phyloP scores from a whole-genome alignment of 2,329 filamentous ascomycete genomes.

The Zasmidium cellare region DNA sequence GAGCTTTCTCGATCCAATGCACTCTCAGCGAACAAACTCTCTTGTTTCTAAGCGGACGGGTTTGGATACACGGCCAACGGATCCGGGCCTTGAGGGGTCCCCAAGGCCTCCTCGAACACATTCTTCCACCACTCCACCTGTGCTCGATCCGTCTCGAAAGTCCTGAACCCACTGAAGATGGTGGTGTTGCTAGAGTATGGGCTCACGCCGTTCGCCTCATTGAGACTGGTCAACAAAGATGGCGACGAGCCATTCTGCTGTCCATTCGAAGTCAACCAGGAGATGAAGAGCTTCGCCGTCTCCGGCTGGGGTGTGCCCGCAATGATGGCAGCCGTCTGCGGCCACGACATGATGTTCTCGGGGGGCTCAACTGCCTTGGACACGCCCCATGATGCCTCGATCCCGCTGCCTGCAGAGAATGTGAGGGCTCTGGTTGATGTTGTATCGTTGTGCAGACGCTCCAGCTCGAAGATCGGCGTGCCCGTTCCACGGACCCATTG shows the following conservation, averaged over 20 bases:
- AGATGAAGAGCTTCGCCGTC: slow-evolving; percentile 50
- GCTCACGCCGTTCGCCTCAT: slow-evolving; percentile 11
- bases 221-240: slow-evolving; percentile 7
- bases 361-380: slow-evolving; percentile 10
- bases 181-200: slow-evolving; percentile 12
- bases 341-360: slow-evolving; percentile 48
- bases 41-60: neutral
- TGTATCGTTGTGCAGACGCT: slow-evolving; percentile 13
- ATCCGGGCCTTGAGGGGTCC: slow-evolving; percentile 17
- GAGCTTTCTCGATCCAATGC: too few species aligned
- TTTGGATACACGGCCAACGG: slow-evolving; percentile 19
- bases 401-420: slow-evolving; percentile 13
- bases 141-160: slow-evolving; percentile 15
- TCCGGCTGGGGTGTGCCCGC: slow-evolving; percentile 48
- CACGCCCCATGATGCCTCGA: slow-evolving; percentile 1
- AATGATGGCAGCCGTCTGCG: slow-evolving; percentile 49
- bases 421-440: slow-evolving; percentile 17
- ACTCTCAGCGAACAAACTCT: neutral
- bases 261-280: slow-evolving; percentile 30
- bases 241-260: slow-evolving; percentile 9
- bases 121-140: slow-evolving; percentile 25
- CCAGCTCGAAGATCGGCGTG: slow-evolving; percentile 40
- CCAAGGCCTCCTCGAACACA: slow-evolving; percentile 22
- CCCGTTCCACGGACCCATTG: slow-evolving; percentile 54
- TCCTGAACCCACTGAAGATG: slow-evolving; percentile 12